phyloP scores from a whole-genome alignment of 257 asterid species.

The Mitragyna speciosa region DNA sequence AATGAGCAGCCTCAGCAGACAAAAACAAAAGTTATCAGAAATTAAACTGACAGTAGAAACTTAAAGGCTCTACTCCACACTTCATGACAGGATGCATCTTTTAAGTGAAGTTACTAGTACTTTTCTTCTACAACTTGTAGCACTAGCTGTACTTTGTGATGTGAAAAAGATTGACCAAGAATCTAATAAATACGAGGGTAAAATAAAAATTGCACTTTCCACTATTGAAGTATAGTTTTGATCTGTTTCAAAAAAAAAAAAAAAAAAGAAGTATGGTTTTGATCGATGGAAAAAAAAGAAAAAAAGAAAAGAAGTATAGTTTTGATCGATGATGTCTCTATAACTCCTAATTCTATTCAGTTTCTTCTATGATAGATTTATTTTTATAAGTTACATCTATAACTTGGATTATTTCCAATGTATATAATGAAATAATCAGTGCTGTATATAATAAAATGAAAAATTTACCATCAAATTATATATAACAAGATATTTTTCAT shows the following conservation, averaged over 20 bases:
- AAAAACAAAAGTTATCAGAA: neutral
- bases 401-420: too few relatives aligned
- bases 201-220: neutral
- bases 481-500: too few relatives aligned
- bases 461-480: too few relatives aligned
- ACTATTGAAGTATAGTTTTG: too few relatives aligned
- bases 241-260: too few relatives aligned
- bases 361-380: neutral
- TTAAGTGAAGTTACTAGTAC: neutral
- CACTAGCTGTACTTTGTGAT: neutral
- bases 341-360: neutral
- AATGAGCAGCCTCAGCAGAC: conserved; percentile 3
- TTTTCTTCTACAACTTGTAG: neutral
- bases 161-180: neutral
- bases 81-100: conserved; percentile 8
- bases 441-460: too few relatives aligned
- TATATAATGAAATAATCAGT: too few relatives aligned
- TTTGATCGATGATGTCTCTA: neutral
- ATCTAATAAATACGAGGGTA: neutral
- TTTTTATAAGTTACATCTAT: too few relatives aligned
- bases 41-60: conserved; percentile 6
- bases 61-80: neutral
- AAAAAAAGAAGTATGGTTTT: too few relatives aligned
- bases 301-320: too few relatives aligned
- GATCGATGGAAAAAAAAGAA: too few relatives aligned